These are phyloP conservation scores for Lagenidium sp. DNA, from an alignment of 352 stramenopile genomes.

Conservation along the genomic window DNA sequence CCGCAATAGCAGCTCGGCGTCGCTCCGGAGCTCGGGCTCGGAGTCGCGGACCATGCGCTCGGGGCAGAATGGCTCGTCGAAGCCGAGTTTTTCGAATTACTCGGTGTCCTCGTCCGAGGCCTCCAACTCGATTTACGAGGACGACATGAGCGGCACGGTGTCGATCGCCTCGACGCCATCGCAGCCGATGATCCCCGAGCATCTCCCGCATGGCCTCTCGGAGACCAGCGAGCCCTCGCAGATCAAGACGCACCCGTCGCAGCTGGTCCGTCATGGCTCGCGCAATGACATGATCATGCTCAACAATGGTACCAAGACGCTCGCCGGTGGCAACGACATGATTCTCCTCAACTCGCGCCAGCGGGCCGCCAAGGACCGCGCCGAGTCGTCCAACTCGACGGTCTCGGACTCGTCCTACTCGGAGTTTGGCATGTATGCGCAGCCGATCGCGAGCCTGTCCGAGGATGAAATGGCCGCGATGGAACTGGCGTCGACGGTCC, in stretches of 20 bases:
- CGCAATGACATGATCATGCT: slow-evolving; percentile 56
- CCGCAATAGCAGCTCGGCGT: slow-evolving; percentile 39
- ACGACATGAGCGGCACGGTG: slow-evolving; percentile 18
- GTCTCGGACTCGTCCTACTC: slow-evolving; percentile 30
- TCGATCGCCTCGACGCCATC: slow-evolving; percentile 11
- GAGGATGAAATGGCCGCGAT: slow-evolving; percentile 43
- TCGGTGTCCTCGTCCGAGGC: slow-evolving; percentile 40
- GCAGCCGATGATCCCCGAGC: slow-evolving; percentile 23
- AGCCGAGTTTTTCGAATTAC: slow-evolving; percentile 38
- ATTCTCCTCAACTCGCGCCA: not conserved
- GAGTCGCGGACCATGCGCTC: slow-evolving; percentile 19
- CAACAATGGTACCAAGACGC: slow-evolving; percentile 13
- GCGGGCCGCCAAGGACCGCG: slow-evolving; percentile 8
- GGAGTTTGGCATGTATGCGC: slow-evolving; percentile 32
- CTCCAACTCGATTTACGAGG: slow-evolving; percentile 37
- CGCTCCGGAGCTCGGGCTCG: slow-evolving; percentile 55
- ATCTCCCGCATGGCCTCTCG: slow-evolving; percentile 25
- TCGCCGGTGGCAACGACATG: slow-evolving; percentile 3
- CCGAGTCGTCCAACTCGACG: slow-evolving; percentile 16
- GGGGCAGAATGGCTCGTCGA: slow-evolving; percentile 13
- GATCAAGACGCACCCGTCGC: slow-evolving; percentile 32
- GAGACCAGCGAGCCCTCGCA: slow-evolving; percentile 34
- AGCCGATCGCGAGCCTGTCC: slow-evolving; percentile 23
- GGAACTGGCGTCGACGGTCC: slow-evolving; percentile 54
- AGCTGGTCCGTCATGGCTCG: slow-evolving; percentile 9